Evolutionary conservation across 1,284 basidiomycete genomes (phyloP), one percentile per base, ranked within the genome.

Genomic region (Ceraceosorus bombacis): DNA sequence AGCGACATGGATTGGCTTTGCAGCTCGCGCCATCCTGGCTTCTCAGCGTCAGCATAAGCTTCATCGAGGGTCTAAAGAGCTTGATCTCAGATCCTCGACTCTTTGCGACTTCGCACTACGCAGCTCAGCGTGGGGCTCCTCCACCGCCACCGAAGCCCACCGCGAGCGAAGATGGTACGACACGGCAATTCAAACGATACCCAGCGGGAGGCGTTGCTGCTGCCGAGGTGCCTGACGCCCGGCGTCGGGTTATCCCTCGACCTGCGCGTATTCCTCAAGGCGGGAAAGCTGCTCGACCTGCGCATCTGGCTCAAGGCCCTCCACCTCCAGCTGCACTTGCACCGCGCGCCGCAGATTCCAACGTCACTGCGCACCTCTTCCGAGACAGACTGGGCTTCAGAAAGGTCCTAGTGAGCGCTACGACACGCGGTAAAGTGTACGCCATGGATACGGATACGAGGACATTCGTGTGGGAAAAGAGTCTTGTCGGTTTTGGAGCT

Each of bases 301-400:
- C 27, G 27, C 27, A 27, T 27, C 27, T 27, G 1, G 27, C 27
- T 27, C 27, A 27, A 27, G 27, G 27, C 27, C 27, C 27, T 9
- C 55, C 60, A 41, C 66, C 64, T 41, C 69, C 69, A 3, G 61
- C 61, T 1, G 64, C 61, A 6, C 58, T 69, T 36, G 70, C 70
- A 40, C 62, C 67, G 13, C 70, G 70, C 12, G 40, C 58, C 9
- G 69, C 69, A n/a, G 55, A 64, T 5, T 7, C 13, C 7, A 54
- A 58, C 59, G 67, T 68, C 43, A 54, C 61, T 13, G 63, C 61
- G n/a, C 53, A 51, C 12, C 65, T 74, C 13, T n/a, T 53, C 4
- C 56, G 56, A 37, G 90, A 95, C 72, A 80, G 85, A 1, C 95
- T 94, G 74, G 92, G 90, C 0, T 90, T 95, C 78, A 83, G 88